Evolutionary conservation across 2,329 filamentous ascomycete species (phyloP), one percentile per base, ranked within the genome.

Genomic region (Boeremia lycopersici): DNA sequence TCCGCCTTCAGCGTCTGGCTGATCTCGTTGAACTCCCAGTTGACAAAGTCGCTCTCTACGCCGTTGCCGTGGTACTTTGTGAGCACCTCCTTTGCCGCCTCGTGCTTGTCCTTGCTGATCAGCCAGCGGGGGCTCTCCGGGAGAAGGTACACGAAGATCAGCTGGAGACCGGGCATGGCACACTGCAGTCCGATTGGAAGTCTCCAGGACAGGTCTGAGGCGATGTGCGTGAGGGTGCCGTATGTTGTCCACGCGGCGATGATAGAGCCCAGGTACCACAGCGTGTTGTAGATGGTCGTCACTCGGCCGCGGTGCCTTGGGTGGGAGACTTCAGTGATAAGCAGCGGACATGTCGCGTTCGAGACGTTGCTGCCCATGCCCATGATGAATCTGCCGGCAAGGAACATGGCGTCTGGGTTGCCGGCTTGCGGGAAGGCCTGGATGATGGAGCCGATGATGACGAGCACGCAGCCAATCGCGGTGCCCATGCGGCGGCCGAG

Each of bases 81-180:
- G n/a, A 89, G 74, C 5, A 84, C 78, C 3, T 76, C 70, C 39
- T 80, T 76, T 0, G 83, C 84, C 59, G 86, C 77, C 17, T 83
- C 79, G 7, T 78, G 72, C 15, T 79, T 78, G 29, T 82, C 81
- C 26, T 82, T 78, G 51, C 77, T 77, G 51, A 84, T 80, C 12
- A 86, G 72, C 84, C 84, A 86, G 49, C 84, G 74, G 0, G 85
- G 85, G 1, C 82, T 84, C 60, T 87, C 84, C 0, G 84, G 84
- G 1, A 85, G 72, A 48, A 85, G 77, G 57, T 77, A 81, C 5
- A 80, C 73, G 0, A 79, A 63, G 26, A 76, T 39, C 53, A 81
- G 73, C 26, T 83, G 77, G 8, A 84, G 54, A 2, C 53, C 57
- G 8, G 68, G 59, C 53, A 70, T 68, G 19, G 69, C 46, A 44